Evolutionary conservation across 2,329 filamentous ascomycete genomes (phyloP).

Genomic region (Leptoxyphium fumago): DNA sequence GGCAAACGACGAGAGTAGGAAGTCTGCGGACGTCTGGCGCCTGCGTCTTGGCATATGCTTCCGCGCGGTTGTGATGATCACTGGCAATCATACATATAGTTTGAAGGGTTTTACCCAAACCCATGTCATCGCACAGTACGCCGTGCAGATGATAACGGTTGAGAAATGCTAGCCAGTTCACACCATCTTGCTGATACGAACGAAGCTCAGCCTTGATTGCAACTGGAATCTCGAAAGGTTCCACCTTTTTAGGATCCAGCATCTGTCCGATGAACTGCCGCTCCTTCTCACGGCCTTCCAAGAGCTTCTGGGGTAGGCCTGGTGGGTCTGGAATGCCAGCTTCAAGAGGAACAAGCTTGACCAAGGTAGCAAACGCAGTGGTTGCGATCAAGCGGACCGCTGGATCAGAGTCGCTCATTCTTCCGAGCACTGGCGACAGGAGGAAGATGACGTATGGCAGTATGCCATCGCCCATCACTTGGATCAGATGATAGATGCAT

Average conservation of each 20-base stretch:
- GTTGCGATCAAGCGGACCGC: conserved; percentile 89
- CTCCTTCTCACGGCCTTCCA: conserved; percentile 84
- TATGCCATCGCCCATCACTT: conserved; percentile 94
- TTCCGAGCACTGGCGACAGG: conserved; percentile 87
- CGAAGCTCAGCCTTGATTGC: conserved; percentile 93
- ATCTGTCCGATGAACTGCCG: conserved; percentile 94
- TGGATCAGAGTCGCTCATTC: conserved; percentile 97
- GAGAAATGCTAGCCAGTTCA: conserved; percentile 96
- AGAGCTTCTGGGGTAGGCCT: conserved; percentile 72
- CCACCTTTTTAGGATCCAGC: conserved; percentile 91
- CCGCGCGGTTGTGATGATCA: conserved; percentile 84
- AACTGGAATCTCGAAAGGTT: conserved; percentile 83
- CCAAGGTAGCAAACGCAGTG: conserved; percentile 89
- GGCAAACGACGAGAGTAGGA: conserved; percentile 88
- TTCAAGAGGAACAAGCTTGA: conserved; percentile 92
- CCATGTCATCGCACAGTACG: conserved; percentile 98
- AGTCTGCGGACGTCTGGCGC: conserved; percentile 64
- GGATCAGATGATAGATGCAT: conserved; percentile 89
- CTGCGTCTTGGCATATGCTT: conserved; percentile 74
- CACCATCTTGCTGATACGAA: conserved; percentile 95
- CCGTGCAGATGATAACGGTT: conserved; percentile 97
- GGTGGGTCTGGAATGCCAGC: conserved; percentile 95
- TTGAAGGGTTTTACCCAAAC: conserved; percentile 91
- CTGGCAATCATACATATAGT: conserved; percentile 96
- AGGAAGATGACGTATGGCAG: conserved; percentile 97